Evolutionary conservation across 1,284 basidiomycete genomes (phyloP).

Genomic region (Cutaneotrichosporon dermatis): DNA sequence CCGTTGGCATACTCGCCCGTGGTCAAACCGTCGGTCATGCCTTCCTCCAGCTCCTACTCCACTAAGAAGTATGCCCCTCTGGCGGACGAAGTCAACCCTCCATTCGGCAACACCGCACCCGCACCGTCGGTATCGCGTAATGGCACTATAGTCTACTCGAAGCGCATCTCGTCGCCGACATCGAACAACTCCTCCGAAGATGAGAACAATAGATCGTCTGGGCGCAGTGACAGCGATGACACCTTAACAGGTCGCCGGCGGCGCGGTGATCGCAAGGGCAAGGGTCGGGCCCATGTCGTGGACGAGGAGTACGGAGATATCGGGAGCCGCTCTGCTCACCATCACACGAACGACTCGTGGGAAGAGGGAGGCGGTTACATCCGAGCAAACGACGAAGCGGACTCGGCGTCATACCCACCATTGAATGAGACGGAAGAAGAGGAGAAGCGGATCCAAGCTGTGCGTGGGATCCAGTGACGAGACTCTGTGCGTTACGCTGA

Average conservation of each 20-base stretch:
- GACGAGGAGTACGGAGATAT: slow-evolving; percentile 24
- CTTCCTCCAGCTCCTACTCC: slow-evolving; percentile 10
- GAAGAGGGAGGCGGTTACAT: neutral
- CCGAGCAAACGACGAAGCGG: slow-evolving; percentile 25
- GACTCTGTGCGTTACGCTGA: slow-evolving; percentile 3
- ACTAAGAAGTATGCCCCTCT: slow-evolving; percentile 35
- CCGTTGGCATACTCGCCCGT: no score
- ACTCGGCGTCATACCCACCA: slow-evolving; percentile 35
- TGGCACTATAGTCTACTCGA: slow-evolving; percentile 36
- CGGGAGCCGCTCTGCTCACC: slow-evolving; percentile 7
- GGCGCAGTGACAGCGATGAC: slow-evolving; percentile 26
- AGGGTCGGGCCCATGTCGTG: slow-evolving; percentile 7
- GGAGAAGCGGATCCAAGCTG: slow-evolving; percentile 44
- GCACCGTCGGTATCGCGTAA: slow-evolving; percentile 28
- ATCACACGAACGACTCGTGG: slow-evolving; percentile 13
- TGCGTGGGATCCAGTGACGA: slow-evolving; percentile 19
- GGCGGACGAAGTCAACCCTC: slow-evolving; percentile 36
- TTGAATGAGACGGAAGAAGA: slow-evolving; percentile 41
- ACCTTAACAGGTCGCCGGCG: slow-evolving; percentile 17
- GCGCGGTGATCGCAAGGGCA: slow-evolving; percentile 14
- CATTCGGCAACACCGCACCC: slow-evolving; percentile 29
- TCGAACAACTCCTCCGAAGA: slow-evolving; percentile 5
- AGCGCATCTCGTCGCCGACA: slow-evolving; percentile 8
- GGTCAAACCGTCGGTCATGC: neutral
- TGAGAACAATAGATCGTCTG: neutral